Evolutionary conservation across 2,329 filamentous ascomycete genomes (phyloP).

Genomic region (Lecanicillium sp.): DNA sequence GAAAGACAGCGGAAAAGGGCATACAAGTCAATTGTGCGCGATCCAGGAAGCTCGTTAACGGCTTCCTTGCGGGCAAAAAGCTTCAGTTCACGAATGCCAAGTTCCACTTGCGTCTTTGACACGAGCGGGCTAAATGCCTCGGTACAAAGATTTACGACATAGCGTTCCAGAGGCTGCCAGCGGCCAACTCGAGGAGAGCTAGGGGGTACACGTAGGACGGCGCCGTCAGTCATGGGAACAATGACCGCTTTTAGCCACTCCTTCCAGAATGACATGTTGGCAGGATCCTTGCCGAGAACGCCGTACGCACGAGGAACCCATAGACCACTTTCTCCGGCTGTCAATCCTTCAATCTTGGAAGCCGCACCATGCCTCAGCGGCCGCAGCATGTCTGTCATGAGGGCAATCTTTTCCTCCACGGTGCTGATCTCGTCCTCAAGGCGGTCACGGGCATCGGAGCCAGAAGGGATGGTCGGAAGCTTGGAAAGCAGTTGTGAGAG

Average conservation of each 20-base stretch:
- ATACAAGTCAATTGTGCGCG: slow-evolving; percentile 85
- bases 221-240: slow-evolving; percentile 92
- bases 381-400: slow-evolving; percentile 93
- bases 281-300: slow-evolving; percentile 75
- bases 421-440: slow-evolving; percentile 92
- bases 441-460: slow-evolving; percentile 69
- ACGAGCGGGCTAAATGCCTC: slow-evolving; percentile 87
- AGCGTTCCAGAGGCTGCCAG: slow-evolving; percentile 94
- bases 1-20: slow-evolving; percentile 85
- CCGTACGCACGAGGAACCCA: slow-evolving; percentile 95
- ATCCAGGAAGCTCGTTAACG: slow-evolving; percentile 83
- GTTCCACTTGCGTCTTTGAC: slow-evolving; percentile 92
- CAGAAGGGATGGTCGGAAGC: slow-evolving; percentile 72
- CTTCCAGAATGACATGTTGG: slow-evolving; percentile 90
- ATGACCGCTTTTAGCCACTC: slow-evolving; percentile 92
- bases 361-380: slow-evolving; percentile 90
- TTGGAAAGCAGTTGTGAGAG: slow-evolving; percentile 80
- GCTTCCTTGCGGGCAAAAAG: slow-evolving; percentile 92
- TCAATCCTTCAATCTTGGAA: slow-evolving; percentile 93
- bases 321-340: slow-evolving; percentile 87
- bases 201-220: slow-evolving; percentile 70
- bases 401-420: slow-evolving; percentile 90
- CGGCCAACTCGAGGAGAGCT: slow-evolving; percentile 85
- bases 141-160: slow-evolving; percentile 93
- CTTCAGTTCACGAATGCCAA: slow-evolving; percentile 80